A percentile compares a stretch with the other conserved stretches of the same genome.
Evolutionary conservation across 139 green algal genomes (phyloP).

Genomic region (Yamagishiella unicocca): DNA sequence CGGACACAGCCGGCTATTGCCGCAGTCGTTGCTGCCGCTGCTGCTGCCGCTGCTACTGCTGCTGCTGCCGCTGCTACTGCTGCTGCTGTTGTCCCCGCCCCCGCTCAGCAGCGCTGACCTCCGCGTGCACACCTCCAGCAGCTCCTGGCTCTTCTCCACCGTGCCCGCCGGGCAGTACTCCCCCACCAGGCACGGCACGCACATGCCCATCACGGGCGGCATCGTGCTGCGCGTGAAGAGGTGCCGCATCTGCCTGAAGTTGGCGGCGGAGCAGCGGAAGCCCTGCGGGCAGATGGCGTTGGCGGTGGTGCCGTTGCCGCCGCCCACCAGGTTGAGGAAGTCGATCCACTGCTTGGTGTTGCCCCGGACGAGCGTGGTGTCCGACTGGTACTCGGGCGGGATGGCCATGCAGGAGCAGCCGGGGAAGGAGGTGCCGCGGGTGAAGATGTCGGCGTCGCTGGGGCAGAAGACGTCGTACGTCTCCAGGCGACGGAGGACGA

Average conservation of each 20-base stretch:
- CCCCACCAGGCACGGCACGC: constrained; percentile 40
- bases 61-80: background rate
- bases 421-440: background rate
- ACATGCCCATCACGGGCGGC: constrained; percentile 8
- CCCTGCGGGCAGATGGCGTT: constrained; percentile 1
- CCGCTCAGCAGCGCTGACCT: background rate
- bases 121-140: constrained; percentile 2
- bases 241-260: background rate
- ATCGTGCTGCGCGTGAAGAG: background rate
- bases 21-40: background rate
- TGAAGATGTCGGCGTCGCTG: background rate
- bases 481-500: background rate
- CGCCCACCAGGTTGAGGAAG: background rate
- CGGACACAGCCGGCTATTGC: constrained; percentile 21
- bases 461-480: constrained; percentile 24
- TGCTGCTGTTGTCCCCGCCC: background rate
- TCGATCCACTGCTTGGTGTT: constrained; percentile 12
- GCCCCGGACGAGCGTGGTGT: background rate
- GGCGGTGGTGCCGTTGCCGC: background rate
- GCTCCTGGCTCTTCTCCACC: constrained; percentile 28
- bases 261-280: constrained; percentile 22
- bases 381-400: constrained; percentile 16
- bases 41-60: background rate
- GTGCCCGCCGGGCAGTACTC: constrained; percentile 35
- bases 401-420: constrained; percentile 34